A percentile compares a stretch with the other conserved stretches of the same genome.
Evolutionary conservation across 1,284 basidiomycete species (phyloP).

Genomic region (Coniophora puteana): DNA sequence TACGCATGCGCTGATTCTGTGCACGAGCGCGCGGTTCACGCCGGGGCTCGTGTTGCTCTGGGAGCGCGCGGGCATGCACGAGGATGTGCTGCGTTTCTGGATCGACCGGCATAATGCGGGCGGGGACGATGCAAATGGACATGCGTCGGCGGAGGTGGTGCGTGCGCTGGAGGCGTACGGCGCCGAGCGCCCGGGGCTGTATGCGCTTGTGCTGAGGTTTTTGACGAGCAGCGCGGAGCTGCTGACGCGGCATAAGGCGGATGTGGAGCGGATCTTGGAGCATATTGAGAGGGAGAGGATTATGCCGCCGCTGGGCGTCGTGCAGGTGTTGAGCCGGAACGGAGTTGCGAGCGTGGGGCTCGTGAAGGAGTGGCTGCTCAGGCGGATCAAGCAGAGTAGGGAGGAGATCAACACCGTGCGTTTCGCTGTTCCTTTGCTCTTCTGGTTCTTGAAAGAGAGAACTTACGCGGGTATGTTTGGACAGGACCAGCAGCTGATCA

Average conservation of each 20-base stretch:
- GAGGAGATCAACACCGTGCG: slow-evolving; percentile 80
- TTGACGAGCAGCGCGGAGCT: slow-evolving; percentile 77
- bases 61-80: slow-evolving; percentile 95
- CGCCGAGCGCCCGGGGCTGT: slow-evolving; percentile 66
- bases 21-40: slow-evolving; percentile 80
- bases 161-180: slow-evolving; percentile 76
- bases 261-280: slow-evolving; percentile 70
- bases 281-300: slow-evolving; percentile 78
- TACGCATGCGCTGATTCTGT: slow-evolving; percentile 91
- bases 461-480: slow-evolving; percentile 2
- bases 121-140: slow-evolving; percentile 19
- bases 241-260: slow-evolving; percentile 64
- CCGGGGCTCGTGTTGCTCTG: slow-evolving; percentile 86
- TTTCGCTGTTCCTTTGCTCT: slow-evolving; percentile 12
- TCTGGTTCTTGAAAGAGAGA: not conserved
- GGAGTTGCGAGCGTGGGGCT: slow-evolving; percentile 86
- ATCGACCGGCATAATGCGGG: slow-evolving; percentile 66
- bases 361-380: slow-evolving; percentile 86
- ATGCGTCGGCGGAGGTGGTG: slow-evolving; percentile 68
- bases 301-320: slow-evolving; percentile 84
- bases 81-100: slow-evolving; percentile 91
- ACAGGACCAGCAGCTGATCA: slow-evolving; percentile 81
- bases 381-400: slow-evolving; percentile 68
- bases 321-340: slow-evolving; percentile 86
- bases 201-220: slow-evolving; percentile 88